phyloP scores from a whole-genome alignment of 495 filamentous ascomycete species.

The Halenospora varia region DNA sequence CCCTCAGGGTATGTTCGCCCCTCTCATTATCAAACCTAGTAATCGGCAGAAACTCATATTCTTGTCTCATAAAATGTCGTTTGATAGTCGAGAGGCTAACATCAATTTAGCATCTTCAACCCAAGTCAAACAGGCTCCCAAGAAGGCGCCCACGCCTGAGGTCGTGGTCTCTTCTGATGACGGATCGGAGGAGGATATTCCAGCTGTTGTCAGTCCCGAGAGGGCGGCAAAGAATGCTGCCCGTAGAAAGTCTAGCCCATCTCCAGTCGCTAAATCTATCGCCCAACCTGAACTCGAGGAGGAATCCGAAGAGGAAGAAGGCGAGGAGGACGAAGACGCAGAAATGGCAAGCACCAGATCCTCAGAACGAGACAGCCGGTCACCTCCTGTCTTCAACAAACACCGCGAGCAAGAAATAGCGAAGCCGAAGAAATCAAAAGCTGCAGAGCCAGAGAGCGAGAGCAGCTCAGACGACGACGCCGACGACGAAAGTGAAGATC shows the following conservation, averaged over 20 bases:
- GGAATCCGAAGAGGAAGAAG: constrained; percentile 4
- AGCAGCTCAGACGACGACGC: constrained; percentile 2
- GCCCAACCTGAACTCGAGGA: not conserved
- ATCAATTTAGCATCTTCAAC: not conserved
- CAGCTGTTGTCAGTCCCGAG: not conserved
- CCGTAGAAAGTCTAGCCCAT: not conserved
- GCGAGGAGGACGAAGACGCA: constrained; percentile 6
- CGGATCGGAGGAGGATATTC: constrained; percentile 11
- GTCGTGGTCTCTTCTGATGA: not conserved
- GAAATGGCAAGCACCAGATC: constrained; percentile 4
- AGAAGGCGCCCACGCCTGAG: not conserved
- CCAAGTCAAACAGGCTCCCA: too few relatives aligned
- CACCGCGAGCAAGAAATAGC: not conserved
- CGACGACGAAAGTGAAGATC: constrained; percentile 3
- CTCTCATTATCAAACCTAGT: too few relatives aligned
- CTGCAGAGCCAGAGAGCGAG: not conserved
- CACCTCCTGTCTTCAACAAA: constrained; percentile 20
- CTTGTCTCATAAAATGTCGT: too few relatives aligned
- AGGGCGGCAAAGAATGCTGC: not conserved
- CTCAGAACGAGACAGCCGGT: constrained; percentile 19
- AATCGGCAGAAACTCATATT: too few relatives aligned
- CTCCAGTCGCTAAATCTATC: not conserved
- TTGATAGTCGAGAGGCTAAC: not conserved
- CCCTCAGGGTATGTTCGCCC: too few relatives aligned
- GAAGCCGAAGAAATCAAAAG: not conserved